These are phyloP conservation scores for Fusarium sp. DNA, from an alignment of 2,329 filamentous ascomycete genomes.

Conservation along the genomic window DNA sequence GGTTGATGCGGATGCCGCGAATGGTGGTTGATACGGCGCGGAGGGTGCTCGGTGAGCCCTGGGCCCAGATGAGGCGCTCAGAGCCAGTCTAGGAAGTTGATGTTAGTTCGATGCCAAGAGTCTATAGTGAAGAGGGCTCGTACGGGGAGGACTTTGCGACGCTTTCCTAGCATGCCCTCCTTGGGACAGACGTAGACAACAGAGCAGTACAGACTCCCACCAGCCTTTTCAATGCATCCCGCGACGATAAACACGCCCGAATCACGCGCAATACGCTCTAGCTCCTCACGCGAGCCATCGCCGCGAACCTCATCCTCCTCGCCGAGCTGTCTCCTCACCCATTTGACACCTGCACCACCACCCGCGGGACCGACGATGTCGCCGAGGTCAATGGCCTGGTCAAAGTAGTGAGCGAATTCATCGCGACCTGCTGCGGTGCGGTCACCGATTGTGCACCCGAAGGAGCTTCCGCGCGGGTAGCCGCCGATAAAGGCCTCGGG, in stretches of 20 bases:
- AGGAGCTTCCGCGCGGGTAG: conserved; percentile 83
- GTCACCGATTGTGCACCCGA: conserved; percentile 78
- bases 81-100: conserved; percentile 67
- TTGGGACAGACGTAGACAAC: conserved; percentile 83
- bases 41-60: conserved; percentile 81
- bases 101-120: background rate
- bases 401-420: conserved; percentile 84
- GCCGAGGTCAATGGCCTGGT: conserved; percentile 80
- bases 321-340: conserved; percentile 69
- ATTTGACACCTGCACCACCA: conserved; percentile 75
- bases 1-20: conserved; percentile 78
- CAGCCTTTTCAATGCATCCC: conserved; percentile 80
- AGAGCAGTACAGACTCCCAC: conserved; percentile 84
- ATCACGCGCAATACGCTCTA: conserved; percentile 79
- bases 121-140: conserved; percentile 38
- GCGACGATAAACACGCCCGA: conserved; percentile 84
- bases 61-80: conserved; percentile 88
- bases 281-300: conserved; percentile 75
- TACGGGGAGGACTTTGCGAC: conserved; percentile 90
- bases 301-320: conserved; percentile 51
- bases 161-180: conserved; percentile 79
- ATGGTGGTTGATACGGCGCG: conserved; percentile 82
- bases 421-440: conserved; percentile 76
- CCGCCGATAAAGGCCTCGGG: conserved; percentile 93
- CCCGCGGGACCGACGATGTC: conserved; percentile 69